A percentile compares a stretch with the other conserved stretches of the same genome.
phyloP scores from a whole-genome alignment of 2,329 filamentous ascomycete genomes.

The Fusarium keratoplasticum region DNA sequence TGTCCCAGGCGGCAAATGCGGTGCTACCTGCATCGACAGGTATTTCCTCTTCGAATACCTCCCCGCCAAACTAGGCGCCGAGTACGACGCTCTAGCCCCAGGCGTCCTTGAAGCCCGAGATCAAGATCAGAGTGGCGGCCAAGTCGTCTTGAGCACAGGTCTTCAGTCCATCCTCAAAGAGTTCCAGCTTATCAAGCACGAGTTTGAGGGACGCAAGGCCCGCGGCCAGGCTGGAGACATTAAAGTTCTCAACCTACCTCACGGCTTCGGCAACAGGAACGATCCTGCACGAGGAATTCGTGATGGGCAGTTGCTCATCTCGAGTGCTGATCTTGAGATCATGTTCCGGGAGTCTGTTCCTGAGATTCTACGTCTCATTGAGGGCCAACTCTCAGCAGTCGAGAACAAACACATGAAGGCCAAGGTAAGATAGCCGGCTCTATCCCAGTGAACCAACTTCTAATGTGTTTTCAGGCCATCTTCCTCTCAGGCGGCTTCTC shows the following conservation, averaged over 20 bases:
- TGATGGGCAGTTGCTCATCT: slow-evolving; percentile 19
- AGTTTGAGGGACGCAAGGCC: slow-evolving; percentile 1
- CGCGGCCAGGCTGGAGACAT: neutral
- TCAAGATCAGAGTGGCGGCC: slow-evolving; percentile 1
- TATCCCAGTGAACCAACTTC: neutral
- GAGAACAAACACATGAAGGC: neutral
- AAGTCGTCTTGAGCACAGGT: slow-evolving; percentile 1
- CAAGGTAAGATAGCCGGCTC: neutral
- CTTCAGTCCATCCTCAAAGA: slow-evolving; percentile 9
- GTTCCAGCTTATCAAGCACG: slow-evolving; percentile 20
- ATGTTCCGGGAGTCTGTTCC: slow-evolving; percentile 20
- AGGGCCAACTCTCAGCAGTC: slow-evolving; percentile 4
- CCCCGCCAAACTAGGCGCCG: neutral
- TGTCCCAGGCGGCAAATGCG: slow-evolving; percentile 2
- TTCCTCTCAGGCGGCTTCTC: slow-evolving; percentile 30
- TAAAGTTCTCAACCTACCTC: slow-evolving; percentile 3
- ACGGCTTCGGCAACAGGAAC: slow-evolving; percentile 8
- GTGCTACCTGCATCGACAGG: slow-evolving; percentile 18
- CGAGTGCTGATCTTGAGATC: slow-evolving; percentile 9
- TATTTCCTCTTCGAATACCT: slow-evolving; percentile 21
- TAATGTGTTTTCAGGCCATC: slow-evolving; percentile 9
- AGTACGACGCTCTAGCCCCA: neutral
- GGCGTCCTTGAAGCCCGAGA: neutral
- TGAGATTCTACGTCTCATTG: slow-evolving; percentile 17
- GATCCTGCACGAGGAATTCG: slow-evolving; percentile 1